phyloP scores from a whole-genome alignment of 2,329 filamentous ascomycete genomes.

The Pseudocercospora vitis region DNA sequence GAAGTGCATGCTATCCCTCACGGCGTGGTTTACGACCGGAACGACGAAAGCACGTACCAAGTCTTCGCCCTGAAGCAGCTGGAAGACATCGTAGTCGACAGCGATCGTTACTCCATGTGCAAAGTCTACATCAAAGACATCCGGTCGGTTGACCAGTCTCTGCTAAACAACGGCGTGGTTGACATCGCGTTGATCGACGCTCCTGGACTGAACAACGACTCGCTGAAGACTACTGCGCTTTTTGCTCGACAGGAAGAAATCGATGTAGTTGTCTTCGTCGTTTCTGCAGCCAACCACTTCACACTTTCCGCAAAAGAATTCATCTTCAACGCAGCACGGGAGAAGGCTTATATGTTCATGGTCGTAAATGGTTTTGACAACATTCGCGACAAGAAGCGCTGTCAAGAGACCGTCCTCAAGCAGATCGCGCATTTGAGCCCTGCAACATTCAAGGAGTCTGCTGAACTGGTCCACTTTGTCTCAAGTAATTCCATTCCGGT shows the following conservation, averaged over 20 bases:
- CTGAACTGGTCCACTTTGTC: slow-evolving; percentile 94
- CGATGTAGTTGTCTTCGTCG: slow-evolving; percentile 96
- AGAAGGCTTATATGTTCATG: slow-evolving; percentile 98
- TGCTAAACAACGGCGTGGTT: slow-evolving; percentile 95
- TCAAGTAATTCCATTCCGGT: slow-evolving; percentile 93
- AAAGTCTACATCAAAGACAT: slow-evolving; percentile 95
- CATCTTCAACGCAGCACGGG: slow-evolving; percentile 89
- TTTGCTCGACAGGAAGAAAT: slow-evolving; percentile 98
- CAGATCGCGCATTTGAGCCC: slow-evolving; percentile 87
- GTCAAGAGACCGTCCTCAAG: slow-evolving; percentile 88
- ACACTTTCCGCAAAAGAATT: slow-evolving; percentile 98
- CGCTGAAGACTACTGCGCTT: slow-evolving; percentile 92
- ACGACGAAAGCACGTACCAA: slow-evolving; percentile 92
- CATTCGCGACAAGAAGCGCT: slow-evolving; percentile 87
- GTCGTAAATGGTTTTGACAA: slow-evolving; percentile 97
- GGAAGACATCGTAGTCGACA: slow-evolving; percentile 87
- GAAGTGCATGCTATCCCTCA: slow-evolving; percentile 95
- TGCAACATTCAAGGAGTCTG: slow-evolving; percentile 85
- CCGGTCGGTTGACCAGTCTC: slow-evolving; percentile 82
- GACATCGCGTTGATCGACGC: slow-evolving; percentile 98
- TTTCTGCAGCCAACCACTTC: slow-evolving; percentile 96
- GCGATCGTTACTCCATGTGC: slow-evolving; percentile 85
- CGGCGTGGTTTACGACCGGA: slow-evolving; percentile 73
- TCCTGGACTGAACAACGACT: slow-evolving; percentile 92
- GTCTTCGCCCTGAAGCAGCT: slow-evolving; percentile 76